A percentile compares a stretch with the other conserved stretches of the same genome.
These are phyloP conservation scores for Candida pini DNA, from an alignment of 805 yeast genomes.

Conservation along the genomic window DNA sequence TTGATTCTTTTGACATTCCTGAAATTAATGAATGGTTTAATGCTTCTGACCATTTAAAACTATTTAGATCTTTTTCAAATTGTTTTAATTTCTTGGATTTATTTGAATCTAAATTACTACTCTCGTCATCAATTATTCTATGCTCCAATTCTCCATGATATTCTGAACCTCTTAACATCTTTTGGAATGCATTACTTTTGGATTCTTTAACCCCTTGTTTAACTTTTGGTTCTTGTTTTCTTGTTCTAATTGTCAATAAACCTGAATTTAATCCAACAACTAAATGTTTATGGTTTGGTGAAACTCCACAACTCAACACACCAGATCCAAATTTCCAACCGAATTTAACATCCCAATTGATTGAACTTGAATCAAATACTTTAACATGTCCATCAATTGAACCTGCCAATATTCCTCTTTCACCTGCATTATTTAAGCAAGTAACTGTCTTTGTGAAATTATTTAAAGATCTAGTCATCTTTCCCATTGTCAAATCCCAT, in stretches of 20 bases:
- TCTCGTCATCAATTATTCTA: conserved; percentile 54
- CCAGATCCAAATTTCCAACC: conserved; percentile 98
- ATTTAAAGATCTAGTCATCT: conserved; percentile 59
- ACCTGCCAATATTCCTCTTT: conserved; percentile 82
- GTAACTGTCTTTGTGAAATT: conserved; percentile 95
- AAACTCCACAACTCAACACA: conserved; percentile 81
- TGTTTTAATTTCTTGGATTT: conserved; percentile 59
- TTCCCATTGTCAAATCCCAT: conserved; percentile 88
- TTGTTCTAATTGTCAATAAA: conserved; percentile 78
- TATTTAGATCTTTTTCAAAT: conserved; percentile 78
- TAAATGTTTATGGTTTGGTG: conserved; percentile 83
- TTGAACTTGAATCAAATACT: conserved; percentile 71
- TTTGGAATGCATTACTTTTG: conserved; percentile 60
- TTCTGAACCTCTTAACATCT: conserved; percentile 87
- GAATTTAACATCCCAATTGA: conserved; percentile 81
- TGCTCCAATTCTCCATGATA: conserved; percentile 88
- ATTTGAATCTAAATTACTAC: conserved; percentile 42
- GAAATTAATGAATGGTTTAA: conserved; percentile 77
- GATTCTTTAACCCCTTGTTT: conserved; percentile 42
- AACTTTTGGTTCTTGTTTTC: conserved; percentile 60
- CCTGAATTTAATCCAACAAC: conserved; percentile 93
- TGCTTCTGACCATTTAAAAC: conserved; percentile 91
- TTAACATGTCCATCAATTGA: conserved; percentile 97
- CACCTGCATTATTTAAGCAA: conserved; percentile 67
- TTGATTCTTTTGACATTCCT: conserved; percentile 75